phyloP scores from a whole-genome alignment of 257 asterid species.

The Solanum boliviense region DNA sequence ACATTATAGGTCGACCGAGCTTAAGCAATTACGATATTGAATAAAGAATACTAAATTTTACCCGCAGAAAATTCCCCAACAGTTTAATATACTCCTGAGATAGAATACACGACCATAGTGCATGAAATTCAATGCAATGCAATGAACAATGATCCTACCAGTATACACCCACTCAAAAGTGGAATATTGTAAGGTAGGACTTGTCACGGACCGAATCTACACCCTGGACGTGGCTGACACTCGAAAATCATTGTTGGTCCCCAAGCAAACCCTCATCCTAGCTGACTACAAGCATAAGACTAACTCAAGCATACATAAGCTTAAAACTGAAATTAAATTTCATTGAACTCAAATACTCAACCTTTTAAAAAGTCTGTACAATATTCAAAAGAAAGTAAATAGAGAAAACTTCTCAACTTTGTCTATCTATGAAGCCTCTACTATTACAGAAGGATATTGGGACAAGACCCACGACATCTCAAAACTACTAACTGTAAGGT shows the following conservation, averaged over 20 bases:
- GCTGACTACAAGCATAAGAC: neutral
- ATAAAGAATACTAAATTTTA: neutral
- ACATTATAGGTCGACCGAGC: neutral
- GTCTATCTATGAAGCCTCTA: no score
- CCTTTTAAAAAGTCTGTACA: no score
- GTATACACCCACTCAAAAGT: neutral
- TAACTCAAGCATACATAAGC: neutral
- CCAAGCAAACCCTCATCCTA: neutral
- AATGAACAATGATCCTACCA: neutral
- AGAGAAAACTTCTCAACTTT: no score
- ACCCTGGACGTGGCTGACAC: neutral
- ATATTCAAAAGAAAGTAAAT: no score
- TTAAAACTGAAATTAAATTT: neutral
- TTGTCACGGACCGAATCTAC: neutral
- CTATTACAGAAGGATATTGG: no score
- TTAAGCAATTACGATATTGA: neutral
- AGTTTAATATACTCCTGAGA: neutral
- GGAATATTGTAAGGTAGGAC: neutral
- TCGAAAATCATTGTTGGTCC: neutral
- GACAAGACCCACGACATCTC: no score
- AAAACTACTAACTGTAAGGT: no score
- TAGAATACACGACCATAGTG: neutral
- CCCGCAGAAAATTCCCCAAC: neutral
- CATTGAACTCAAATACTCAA: neutral
- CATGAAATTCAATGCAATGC: neutral